Evolutionary conservation across 345 rosid genomes (phyloP).

Genomic region (Bruguiera gymnorhiza): DNA sequence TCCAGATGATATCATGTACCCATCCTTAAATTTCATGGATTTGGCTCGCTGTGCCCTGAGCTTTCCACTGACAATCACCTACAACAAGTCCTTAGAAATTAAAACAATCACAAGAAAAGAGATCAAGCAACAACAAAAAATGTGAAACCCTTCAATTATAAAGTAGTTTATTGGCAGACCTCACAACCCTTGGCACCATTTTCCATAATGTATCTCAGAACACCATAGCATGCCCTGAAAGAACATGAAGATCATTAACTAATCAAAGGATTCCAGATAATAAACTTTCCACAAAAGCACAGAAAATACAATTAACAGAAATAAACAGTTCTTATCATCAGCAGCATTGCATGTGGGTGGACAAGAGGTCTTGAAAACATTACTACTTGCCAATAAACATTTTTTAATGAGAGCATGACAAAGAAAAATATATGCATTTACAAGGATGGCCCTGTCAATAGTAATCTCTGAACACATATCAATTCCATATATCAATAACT

Average conservation of each 20-base stretch:
- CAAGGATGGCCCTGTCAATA: no score
- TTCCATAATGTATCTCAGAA: conserved; percentile 77
- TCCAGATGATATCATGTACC: conserved; percentile 95
- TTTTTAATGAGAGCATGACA: no score
- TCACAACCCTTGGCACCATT: conserved; percentile 92
- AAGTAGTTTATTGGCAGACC: conserved; percentile 28
- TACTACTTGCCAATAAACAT: no score
- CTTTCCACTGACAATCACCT: conserved; percentile 96
- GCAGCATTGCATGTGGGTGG: no score
- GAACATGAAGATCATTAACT: neutral
- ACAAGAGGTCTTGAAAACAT: no score
- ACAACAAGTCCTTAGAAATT: neutral
- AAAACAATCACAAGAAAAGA: neutral
- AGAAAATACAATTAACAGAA: neutral
- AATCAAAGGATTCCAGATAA: no score
- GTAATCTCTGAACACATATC: no score
- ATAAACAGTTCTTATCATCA: neutral
- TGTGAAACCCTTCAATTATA: neutral
- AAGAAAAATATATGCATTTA: no score
- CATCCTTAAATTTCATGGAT: conserved; percentile 94
- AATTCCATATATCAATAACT: no score
- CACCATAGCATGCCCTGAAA: conserved; percentile 86
- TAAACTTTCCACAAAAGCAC: neutral
- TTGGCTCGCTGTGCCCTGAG: conserved; percentile 87
- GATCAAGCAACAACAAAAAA: neutral